A percentile compares a stretch with the other conserved stretches of the same genome.
These are phyloP conservation scores for Nothophoma quercina DNA, from an alignment of 2,329 filamentous ascomycete species.

Conservation along the genomic window DNA sequence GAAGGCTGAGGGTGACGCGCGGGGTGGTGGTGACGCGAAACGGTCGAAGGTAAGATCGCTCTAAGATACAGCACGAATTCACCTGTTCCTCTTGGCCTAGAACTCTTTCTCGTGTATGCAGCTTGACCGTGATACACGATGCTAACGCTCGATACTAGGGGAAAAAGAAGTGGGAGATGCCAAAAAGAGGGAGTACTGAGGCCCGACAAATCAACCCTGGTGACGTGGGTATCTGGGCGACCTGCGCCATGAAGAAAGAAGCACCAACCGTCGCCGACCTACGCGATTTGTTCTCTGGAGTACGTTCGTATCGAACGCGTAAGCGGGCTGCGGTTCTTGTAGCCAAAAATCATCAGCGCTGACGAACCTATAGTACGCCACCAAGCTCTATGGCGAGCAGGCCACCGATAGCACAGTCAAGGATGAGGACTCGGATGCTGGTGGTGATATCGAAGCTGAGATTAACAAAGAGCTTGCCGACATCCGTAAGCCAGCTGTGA, in stretches of 20 bases:
- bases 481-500: conserved; percentile 61
- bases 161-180: conserved; percentile 56
- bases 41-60: conserved; percentile 47
- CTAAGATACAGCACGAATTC: conserved; percentile 20
- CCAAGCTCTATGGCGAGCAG: conserved; percentile 58
- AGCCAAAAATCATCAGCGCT: conserved; percentile 2
- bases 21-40: conserved; percentile 41
- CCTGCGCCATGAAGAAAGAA: conserved; percentile 76
- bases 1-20: conserved; percentile 44
- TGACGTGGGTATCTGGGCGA: conserved; percentile 79
- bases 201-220: conserved; percentile 65
- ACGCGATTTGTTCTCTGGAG: conserved; percentile 70
- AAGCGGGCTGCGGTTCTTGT: neutral
- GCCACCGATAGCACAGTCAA: conserved; percentile 52
- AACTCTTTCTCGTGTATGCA: conserved; percentile 28
- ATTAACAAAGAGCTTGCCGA: conserved; percentile 75
- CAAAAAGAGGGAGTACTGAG: conserved; percentile 44
- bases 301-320: conserved; percentile 46
- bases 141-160: conserved; percentile 40
- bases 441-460: conserved; percentile 72
- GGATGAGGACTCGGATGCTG: conserved; percentile 41
- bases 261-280: conserved; percentile 73
- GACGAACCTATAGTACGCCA: conserved; percentile 69
- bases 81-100: conserved; percentile 21
- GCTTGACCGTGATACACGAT: conserved; percentile 14